phyloP scores from a whole-genome alignment of 2,329 filamentous ascomycete genomes.

The Onygenales sp. region DNA sequence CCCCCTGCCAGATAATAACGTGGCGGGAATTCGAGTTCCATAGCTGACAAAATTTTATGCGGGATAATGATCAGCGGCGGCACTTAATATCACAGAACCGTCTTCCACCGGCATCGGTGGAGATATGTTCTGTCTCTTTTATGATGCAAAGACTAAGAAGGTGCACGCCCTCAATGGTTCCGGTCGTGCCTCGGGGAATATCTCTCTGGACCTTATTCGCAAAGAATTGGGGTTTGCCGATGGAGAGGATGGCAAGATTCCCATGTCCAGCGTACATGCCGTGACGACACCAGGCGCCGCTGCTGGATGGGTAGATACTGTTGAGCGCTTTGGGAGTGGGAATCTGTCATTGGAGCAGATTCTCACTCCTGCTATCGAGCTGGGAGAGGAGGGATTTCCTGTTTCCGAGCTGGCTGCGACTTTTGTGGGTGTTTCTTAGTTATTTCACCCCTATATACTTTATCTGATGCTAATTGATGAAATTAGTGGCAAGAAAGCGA shows the following conservation, averaged over 20 bases:
- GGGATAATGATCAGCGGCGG: slow-evolving; percentile 55
- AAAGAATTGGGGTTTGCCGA: slow-evolving; percentile 57
- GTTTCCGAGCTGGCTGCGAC: slow-evolving; percentile 69
- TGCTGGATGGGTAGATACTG: slow-evolving; percentile 84
- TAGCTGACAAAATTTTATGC: background rate
- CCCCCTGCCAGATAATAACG: too few species aligned
- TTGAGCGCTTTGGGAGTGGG: slow-evolving; percentile 82
- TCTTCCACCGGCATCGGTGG: slow-evolving; percentile 90
- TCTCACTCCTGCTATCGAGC: slow-evolving; percentile 68
- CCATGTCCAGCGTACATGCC: slow-evolving; percentile 65
- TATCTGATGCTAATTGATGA: slow-evolving; percentile 4
- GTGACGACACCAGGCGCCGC: slow-evolving; percentile 85
- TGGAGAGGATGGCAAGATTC: slow-evolving; percentile 52
- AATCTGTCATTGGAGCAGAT: slow-evolving; percentile 69
- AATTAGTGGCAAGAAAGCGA: slow-evolving; percentile 64
- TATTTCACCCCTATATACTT: background rate
- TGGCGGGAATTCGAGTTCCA: background rate
- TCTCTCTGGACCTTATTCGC: slow-evolving; percentile 60
- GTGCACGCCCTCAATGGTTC: slow-evolving; percentile 87
- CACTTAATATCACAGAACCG: slow-evolving; percentile 87
- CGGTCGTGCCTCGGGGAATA: slow-evolving; percentile 65
- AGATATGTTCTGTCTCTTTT: slow-evolving; percentile 94
- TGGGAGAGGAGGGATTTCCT: slow-evolving; percentile 83
- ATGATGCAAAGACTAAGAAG: slow-evolving; percentile 70
- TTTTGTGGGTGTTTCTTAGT: slow-evolving; percentile 46